These are phyloP conservation scores for Lactarius trivialis DNA, from an alignment of 768 basidiomycete genomes.

Conservation along the genomic window DNA sequence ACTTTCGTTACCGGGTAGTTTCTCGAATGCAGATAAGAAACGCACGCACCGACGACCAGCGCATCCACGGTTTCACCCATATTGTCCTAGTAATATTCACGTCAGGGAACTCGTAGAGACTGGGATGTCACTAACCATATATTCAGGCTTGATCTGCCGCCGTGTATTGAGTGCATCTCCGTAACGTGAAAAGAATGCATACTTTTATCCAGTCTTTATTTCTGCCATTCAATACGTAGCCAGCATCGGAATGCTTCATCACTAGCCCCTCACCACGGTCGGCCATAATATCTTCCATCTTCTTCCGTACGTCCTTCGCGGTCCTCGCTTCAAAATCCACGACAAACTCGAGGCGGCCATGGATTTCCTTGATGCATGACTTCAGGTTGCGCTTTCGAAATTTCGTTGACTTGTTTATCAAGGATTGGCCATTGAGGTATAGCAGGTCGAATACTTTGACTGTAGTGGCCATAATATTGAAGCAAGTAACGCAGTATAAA, in stretches of 20 bases:
- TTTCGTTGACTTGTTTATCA: slow-evolving; percentile 62
- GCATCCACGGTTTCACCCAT: slow-evolving; percentile 92
- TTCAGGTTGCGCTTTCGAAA: slow-evolving; percentile 77
- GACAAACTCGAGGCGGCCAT: slow-evolving; percentile 77
- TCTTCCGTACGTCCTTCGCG: slow-evolving; percentile 70
- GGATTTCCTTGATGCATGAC: slow-evolving; percentile 57
- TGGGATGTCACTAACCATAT: slow-evolving; percentile 51
- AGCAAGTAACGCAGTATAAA: neutral
- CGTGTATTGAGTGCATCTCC: neutral
- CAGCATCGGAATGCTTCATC: slow-evolving; percentile 74
- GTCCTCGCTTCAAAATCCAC: slow-evolving; percentile 67
- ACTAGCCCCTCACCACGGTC: slow-evolving; percentile 88
- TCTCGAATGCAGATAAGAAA: slow-evolving; percentile 1
- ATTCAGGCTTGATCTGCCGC: slow-evolving; percentile 73
- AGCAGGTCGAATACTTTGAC: slow-evolving; percentile 97
- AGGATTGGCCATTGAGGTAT: slow-evolving; percentile 76
- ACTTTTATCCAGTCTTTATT: slow-evolving; percentile 94
- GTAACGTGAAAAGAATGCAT: slow-evolving; percentile 7
- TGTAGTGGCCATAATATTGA: slow-evolving; percentile 29
- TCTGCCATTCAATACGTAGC: slow-evolving; percentile 82
- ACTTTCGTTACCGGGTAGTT: neutral
- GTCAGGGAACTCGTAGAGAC: neutral
- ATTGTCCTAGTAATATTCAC: slow-evolving; percentile 51
- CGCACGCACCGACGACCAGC: slow-evolving; percentile 69
- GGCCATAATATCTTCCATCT: slow-evolving; percentile 80